Evolutionary conservation across 2,329 filamentous ascomycete genomes (phyloP).

Genomic region (Proliferodiscus dingleyae): DNA sequence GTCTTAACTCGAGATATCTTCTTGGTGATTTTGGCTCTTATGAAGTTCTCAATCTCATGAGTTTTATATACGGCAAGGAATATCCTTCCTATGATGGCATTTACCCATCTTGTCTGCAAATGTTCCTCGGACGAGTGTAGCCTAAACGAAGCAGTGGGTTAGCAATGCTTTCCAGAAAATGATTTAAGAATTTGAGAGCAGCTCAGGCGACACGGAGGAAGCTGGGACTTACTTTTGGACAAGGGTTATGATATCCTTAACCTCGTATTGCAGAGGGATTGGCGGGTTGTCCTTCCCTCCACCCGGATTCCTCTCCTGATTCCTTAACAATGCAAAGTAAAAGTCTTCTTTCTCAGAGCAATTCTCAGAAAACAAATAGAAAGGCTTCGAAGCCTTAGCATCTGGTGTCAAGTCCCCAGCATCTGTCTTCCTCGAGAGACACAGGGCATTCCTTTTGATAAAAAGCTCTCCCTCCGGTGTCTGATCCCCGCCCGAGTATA

Average conservation of each 20-base stretch:
- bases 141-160: constrained; percentile 37
- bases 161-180: too few relatives aligned
- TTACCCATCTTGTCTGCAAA: constrained; percentile 86
- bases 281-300: constrained; percentile 56
- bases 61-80: constrained; percentile 89
- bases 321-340: constrained; percentile 85
- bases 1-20: constrained; percentile 94
- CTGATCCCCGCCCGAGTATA: constrained; percentile 73
- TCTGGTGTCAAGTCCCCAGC: constrained; percentile 52
- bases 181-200: too few relatives aligned
- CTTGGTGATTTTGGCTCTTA: constrained; percentile 84
- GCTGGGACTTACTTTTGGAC: constrained; percentile 70
- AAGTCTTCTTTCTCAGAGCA: constrained; percentile 98
- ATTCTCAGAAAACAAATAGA: constrained; percentile 92
- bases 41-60: constrained; percentile 69
- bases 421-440: constrained; percentile 62
- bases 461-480: constrained; percentile 91
- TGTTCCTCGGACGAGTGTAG: constrained; percentile 91
- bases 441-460: constrained; percentile 89
- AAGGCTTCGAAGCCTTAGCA: constrained; percentile 65
- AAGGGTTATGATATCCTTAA: constrained; percentile 80
- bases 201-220: too few relatives aligned
- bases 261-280: constrained; percentile 69
- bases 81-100: constrained; percentile 80
- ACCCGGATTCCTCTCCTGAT: constrained; percentile 66